phyloP scores from a whole-genome alignment of 768 basidiomycete species.

The Lactarius deliciosus region DNA sequence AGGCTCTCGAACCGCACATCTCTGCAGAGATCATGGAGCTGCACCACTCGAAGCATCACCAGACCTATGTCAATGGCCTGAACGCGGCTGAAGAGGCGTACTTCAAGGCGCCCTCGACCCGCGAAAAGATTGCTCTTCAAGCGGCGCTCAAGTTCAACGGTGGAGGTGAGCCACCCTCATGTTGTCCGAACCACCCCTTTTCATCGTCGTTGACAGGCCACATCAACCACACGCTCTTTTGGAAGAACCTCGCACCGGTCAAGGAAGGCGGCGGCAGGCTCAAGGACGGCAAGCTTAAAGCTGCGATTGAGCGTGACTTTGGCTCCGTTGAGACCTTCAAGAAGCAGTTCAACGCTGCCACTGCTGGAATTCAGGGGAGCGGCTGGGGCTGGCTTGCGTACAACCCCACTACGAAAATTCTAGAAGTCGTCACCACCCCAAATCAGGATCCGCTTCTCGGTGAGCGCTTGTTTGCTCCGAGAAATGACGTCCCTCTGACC shows the following conservation, averaged over 20 bases:
- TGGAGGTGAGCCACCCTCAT: conserved; percentile 53
- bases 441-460: conserved; percentile 93
- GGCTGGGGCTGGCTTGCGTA: conserved; percentile 99
- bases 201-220: conserved; percentile 52
- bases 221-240: conserved; percentile 96
- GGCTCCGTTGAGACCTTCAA: conserved; percentile 86
- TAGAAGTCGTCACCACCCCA: conserved; percentile 89
- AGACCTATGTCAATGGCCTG: conserved; percentile 91
- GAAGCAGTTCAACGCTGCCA: conserved; percentile 80
- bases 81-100: conserved; percentile 92
- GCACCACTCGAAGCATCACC: conserved; percentile 90
- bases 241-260: conserved; percentile 91
- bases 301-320: conserved; percentile 77
- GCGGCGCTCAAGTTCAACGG: conserved; percentile 96
- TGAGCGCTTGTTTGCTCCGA: conserved; percentile 33
- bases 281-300: conserved; percentile 64
- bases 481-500: not conserved
- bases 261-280: conserved; percentile 63
- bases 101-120: conserved; percentile 58
- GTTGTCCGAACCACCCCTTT: not conserved
- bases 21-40: conserved; percentile 90
- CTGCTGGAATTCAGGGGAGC: conserved; percentile 92
- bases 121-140: conserved; percentile 81
- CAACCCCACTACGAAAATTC: conserved; percentile 60
- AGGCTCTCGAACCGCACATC: conserved; percentile 93